Base-by-base conservation (phyloP, 495 filamentous ascomycete genomes). In the Aspergillus steynii region DNA sequence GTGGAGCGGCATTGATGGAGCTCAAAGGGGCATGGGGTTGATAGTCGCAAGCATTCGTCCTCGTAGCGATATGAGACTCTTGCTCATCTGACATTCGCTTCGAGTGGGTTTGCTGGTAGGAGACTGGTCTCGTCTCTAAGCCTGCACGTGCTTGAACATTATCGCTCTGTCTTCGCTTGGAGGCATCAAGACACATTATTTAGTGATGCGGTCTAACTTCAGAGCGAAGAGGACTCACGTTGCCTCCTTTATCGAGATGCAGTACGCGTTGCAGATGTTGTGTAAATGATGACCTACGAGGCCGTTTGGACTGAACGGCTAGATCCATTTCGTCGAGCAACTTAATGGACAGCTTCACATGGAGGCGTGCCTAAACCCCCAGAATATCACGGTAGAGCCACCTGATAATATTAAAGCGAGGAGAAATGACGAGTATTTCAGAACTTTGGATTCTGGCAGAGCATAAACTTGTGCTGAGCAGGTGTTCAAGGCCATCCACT, bases 261-360 rank as follows among this genome's bases (percentile, higher is more conserved):
- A 78, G 62, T 14, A 71, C 66, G 14, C 76, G 76, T 45, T 76
- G 73, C 27, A 78, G 62, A 20, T 74, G 73, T 51, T 71, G 66
- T 6, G 76, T 68, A 60, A 78, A 62, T 10, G 74, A 78, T 14
- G 68, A 69, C 70, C 73, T 66, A 25, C 71, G 70, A 59, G 60
- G 57, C 34, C 68, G 68, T 63, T 61, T 64, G 55, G 57, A 61
- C 31, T 61, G 66, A 61, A 59, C 64, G 51, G 55, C 57, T 20
- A 27, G 47, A 12, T 60, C 48, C 68, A 70, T 66, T 34, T 45
- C 56, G 53, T 29, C 27, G 51, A 9, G 55, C 29, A 55, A 14
- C 4, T 5, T 5, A 8, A 8, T 31, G 9, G 53, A 55, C 8
- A 28, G 26, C 12, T 53, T 15, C 10, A 32, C 29, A 8, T 7